Percentiles rank a stretch among this genome's conserved stretches.
phyloP scores from a whole-genome alignment of 805 yeast genomes.

The Wickerhamomyces bisporus region DNA sequence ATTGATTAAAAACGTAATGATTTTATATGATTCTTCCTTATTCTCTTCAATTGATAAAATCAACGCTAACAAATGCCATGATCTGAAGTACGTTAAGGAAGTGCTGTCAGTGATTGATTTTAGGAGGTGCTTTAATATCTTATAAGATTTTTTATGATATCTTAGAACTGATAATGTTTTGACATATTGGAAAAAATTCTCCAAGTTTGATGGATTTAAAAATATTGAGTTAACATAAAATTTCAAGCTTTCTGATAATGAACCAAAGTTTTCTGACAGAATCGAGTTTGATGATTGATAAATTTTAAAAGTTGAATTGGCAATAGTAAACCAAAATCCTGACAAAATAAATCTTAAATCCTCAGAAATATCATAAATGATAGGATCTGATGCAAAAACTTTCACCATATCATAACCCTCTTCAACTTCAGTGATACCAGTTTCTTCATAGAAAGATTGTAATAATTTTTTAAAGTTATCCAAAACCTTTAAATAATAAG shows the following conservation, averaged over 20 bases:
- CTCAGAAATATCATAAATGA: background rate
- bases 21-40: conserved; percentile 48
- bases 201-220: conserved; percentile 5
- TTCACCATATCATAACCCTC: background rate
- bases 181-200: conserved; percentile 38
- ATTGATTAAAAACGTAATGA: conserved; percentile 47
- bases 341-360: background rate
- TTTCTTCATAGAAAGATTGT: conserved; percentile 7
- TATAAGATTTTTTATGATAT: conserved; percentile 37
- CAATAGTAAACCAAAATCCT: conserved; percentile 15
- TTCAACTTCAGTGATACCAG: conserved; percentile 2
- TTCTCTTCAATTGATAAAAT: conserved; percentile 60
- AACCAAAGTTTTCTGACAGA: conserved; percentile 2
- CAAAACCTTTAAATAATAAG: conserved; percentile 7
- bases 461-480: conserved; percentile 9
- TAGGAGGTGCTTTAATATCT: conserved; percentile 33
- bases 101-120: conserved; percentile 26
- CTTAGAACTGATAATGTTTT: conserved; percentile 41
- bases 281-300: conserved; percentile 7
- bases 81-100: conserved; percentile 45
- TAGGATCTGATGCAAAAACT: background rate
- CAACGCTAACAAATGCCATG: conserved; percentile 65
- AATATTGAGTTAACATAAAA: conserved; percentile 15
- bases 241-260: background rate
- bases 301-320: conserved; percentile 8